A percentile compares a stretch with the other conserved stretches of the same genome.
These are phyloP conservation scores for Nicotiana sylvestris DNA, from an alignment of 257 asterid species.

Conservation along the genomic window DNA sequence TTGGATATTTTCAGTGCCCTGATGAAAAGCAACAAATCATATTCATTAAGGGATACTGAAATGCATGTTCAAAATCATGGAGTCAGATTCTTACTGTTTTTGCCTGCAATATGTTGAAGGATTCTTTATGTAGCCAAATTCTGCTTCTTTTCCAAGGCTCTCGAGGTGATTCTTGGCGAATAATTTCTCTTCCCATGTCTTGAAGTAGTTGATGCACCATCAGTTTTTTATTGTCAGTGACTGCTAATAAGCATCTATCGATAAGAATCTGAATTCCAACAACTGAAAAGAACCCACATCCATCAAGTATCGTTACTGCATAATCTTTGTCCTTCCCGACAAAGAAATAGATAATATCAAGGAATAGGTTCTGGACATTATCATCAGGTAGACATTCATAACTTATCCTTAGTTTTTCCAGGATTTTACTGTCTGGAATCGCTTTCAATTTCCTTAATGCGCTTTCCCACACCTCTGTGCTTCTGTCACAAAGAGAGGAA, in stretches of 20 bases:
- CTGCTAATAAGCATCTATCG: constrained; percentile 2
- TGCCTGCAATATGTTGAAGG: constrained; percentile 5
- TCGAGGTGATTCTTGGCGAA: constrained; percentile 18
- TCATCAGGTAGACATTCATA: constrained; percentile 13
- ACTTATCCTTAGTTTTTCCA: constrained; percentile 8
- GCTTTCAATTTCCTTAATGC: constrained; percentile 10
- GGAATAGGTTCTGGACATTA: not conserved
- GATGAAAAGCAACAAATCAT: not conserved
- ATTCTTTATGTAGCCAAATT: constrained; percentile 13
- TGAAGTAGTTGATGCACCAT: constrained; percentile 16
- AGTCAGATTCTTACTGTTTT: constrained; percentile 3
- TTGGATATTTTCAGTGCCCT: constrained; percentile 12
- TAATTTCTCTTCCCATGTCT: constrained; percentile 16
- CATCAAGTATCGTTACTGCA: constrained; percentile 1
- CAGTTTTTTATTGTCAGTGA: constrained; percentile 6
- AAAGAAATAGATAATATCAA: constrained; percentile 17
- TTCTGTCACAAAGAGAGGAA: constrained; percentile 11
- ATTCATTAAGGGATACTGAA: not conserved
- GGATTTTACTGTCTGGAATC: constrained; percentile 11
- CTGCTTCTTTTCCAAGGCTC: constrained; percentile 13
- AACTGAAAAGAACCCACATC: not conserved
- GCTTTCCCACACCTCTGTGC: constrained; percentile 7
- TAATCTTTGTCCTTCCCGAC: constrained; percentile 6
- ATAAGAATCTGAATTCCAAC: constrained; percentile 7
- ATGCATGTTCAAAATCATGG: not conserved